phyloP scores from a whole-genome alignment of 2,329 filamentous ascomycete species.

The Verticillium nonalfalfae region DNA sequence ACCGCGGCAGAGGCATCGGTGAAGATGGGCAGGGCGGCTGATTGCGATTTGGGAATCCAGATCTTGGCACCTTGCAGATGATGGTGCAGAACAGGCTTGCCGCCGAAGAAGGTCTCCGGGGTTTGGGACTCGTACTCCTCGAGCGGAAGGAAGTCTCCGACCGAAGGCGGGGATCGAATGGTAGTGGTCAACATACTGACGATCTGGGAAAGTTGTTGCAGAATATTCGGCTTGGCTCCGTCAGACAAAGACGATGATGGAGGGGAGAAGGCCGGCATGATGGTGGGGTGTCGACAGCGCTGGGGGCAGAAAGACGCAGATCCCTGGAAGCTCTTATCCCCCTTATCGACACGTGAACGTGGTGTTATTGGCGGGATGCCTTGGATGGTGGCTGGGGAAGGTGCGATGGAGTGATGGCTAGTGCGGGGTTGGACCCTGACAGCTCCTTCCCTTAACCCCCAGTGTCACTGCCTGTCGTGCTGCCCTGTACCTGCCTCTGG shows the following conservation, averaged over 20 bases:
- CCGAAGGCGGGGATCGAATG: conserved; percentile 49
- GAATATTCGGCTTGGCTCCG: neutral
- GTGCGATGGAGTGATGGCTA: neutral
- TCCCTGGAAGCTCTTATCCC: neutral
- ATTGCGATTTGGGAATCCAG: conserved; percentile 48
- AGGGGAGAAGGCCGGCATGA: neutral
- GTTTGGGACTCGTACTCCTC: conserved; percentile 67
- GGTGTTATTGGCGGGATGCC: neutral
- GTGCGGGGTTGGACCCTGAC: neutral
- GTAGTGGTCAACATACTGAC: conserved; percentile 41
- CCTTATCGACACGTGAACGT: neutral
- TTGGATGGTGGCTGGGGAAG: neutral
- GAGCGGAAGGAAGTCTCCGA: conserved; percentile 56
- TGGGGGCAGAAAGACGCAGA: neutral
- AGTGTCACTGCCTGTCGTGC: neutral
- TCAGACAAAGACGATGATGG: neutral
- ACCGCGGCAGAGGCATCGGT: conserved; percentile 26
- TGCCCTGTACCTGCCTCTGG: neutral
- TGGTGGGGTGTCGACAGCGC: too few relatives aligned
- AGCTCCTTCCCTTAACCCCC: neutral
- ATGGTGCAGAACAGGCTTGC: conserved; percentile 65
- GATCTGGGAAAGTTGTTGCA: conserved; percentile 1
- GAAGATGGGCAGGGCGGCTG: conserved; percentile 49
- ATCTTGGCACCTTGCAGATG: conserved; percentile 52
- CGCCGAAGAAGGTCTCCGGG: conserved; percentile 64